These are phyloP conservation scores for Crataegus laevigata DNA, from an alignment of 306 rosid genomes.

Conservation along the genomic window DNA sequence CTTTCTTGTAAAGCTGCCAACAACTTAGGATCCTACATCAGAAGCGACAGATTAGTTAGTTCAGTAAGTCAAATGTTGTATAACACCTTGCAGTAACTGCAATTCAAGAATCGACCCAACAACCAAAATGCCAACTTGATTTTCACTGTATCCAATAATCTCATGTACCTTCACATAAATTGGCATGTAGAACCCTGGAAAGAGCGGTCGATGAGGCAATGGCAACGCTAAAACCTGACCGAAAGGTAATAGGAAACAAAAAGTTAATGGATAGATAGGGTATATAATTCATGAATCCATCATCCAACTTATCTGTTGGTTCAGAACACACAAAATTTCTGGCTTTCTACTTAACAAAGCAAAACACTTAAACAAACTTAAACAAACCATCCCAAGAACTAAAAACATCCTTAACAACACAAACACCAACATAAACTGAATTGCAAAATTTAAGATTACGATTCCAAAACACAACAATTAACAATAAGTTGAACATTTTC, in stretches of 20 bases:
- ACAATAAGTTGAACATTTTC: background rate
- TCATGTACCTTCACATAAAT: slow-evolving; percentile 77
- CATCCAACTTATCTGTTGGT: background rate
- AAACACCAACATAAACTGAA: background rate
- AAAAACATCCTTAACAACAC: background rate
- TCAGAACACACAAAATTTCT: background rate
- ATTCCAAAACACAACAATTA: background rate
- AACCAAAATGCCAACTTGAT: background rate
- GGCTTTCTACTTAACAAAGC: background rate
- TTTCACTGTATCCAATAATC: slow-evolving; percentile 12
- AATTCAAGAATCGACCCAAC: slow-evolving; percentile 1
- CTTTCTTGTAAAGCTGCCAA: slow-evolving; percentile 92
- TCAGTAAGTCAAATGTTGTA: background rate
- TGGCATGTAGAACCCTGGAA: slow-evolving; percentile 99
- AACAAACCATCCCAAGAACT: background rate
- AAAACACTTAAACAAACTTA: background rate
- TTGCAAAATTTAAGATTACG: background rate
- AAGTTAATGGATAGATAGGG: background rate
- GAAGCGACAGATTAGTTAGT: slow-evolving; percentile 16
- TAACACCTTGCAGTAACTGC: background rate
- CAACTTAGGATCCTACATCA: slow-evolving; percentile 75
- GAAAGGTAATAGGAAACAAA: background rate
- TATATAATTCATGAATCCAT: background rate
- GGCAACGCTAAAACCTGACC: slow-evolving; percentile 95
- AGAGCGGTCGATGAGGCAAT: slow-evolving; percentile 89